Evolutionary conservation across 2,329 filamentous ascomycete genomes (phyloP).

Genomic region (Emericellopsis atlantica): DNA sequence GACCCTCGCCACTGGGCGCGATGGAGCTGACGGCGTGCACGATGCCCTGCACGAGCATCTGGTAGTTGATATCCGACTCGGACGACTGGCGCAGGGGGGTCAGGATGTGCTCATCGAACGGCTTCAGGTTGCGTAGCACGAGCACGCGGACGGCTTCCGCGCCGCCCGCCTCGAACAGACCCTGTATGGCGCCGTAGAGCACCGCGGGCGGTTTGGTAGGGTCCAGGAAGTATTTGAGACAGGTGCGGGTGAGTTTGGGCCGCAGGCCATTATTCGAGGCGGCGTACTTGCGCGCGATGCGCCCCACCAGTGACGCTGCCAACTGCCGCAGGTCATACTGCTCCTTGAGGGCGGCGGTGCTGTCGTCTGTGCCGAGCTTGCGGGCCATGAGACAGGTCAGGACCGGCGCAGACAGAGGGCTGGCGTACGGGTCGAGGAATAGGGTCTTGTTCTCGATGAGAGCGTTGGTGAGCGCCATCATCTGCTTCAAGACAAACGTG

Average conservation of each 20-base stretch:
- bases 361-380: slow-evolving; percentile 53
- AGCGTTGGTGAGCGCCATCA: slow-evolving; percentile 82
- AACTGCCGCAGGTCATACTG: slow-evolving; percentile 77
- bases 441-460: slow-evolving; percentile 74
- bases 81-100: slow-evolving; percentile 38
- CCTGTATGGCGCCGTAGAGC: slow-evolving; percentile 79
- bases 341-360: slow-evolving; percentile 37
- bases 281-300: slow-evolving; percentile 71
- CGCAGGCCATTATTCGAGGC: slow-evolving; percentile 71
- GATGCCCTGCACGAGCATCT: slow-evolving; percentile 43
- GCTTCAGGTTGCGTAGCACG: slow-evolving; percentile 41
- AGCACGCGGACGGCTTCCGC: slow-evolving; percentile 44
- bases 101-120: slow-evolving; percentile 39
- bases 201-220: slow-evolving; percentile 70
- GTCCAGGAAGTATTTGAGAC: slow-evolving; percentile 84
- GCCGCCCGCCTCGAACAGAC: slow-evolving; percentile 65
- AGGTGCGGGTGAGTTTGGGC: slow-evolving; percentile 82
- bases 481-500: slow-evolving; percentile 75
- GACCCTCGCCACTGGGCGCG: slow-evolving; percentile 16
- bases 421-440: slow-evolving; percentile 52
- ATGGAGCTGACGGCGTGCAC: slow-evolving; percentile 38
- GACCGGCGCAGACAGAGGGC: slow-evolving; percentile 66
- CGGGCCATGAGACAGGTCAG: slow-evolving; percentile 78
- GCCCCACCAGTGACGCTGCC: slow-evolving; percentile 67
- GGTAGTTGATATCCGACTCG: slow-evolving; percentile 35